phyloP scores from a whole-genome alignment of 371 early-diverging fungal species.

The Mucor irregularis region DNA sequence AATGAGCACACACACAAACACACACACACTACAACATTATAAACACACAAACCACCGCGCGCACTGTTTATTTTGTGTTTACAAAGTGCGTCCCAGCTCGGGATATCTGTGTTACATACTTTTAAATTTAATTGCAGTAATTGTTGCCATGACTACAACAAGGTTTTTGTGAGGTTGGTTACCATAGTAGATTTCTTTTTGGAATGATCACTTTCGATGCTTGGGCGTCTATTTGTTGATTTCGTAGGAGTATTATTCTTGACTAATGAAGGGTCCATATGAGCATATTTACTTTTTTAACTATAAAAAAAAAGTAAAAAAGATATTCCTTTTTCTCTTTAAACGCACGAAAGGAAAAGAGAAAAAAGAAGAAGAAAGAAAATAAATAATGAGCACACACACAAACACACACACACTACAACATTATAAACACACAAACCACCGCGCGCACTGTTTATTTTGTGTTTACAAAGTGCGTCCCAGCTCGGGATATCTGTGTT shows the following conservation, averaged over 20 bases:
- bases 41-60: background rate
- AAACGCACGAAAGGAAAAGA: too few species aligned
- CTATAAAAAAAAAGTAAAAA: background rate
- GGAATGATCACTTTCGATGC: constrained; percentile 5
- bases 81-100: too few species aligned
- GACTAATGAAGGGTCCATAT: constrained; percentile 11
- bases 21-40: background rate
- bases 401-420: background rate
- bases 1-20: background rate
- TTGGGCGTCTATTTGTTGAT: constrained; percentile 5
- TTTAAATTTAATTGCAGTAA: background rate
- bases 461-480: too few species aligned
- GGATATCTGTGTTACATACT: background rate
- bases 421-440: background rate
- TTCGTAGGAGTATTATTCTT: background rate
- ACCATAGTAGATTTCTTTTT: constrained; percentile 30
- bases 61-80: too few species aligned
- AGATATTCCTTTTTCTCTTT: background rate
- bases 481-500: background rate
- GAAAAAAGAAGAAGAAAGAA: background rate
- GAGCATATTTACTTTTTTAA: constrained; percentile 7
- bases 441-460: too few species aligned
- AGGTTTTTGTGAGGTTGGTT: too few species aligned
- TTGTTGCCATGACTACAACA: too few species aligned
- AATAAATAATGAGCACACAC: background rate